Percentiles rank a stretch among this genome's conserved stretches.
These are phyloP conservation scores for Quercus aquifolioides DNA, from an alignment of 306 rosid species.

Conservation along the genomic window DNA sequence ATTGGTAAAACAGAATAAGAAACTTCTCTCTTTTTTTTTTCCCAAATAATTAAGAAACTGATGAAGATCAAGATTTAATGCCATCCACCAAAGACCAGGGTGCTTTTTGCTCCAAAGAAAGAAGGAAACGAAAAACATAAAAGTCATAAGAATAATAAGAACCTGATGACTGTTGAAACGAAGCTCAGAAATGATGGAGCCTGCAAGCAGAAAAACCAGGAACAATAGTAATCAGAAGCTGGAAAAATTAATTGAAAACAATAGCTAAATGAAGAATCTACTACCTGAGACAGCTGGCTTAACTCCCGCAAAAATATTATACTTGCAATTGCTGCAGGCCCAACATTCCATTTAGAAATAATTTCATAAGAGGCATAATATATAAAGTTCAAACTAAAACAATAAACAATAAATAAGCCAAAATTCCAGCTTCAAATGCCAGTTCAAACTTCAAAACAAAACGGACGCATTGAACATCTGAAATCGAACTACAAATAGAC, in stretches of 20 bases:
- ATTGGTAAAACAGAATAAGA: neutral
- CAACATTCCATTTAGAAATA: conserved; percentile 23
- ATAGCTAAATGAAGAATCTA: conserved; percentile 13
- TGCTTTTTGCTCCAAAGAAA: conserved; percentile 2
- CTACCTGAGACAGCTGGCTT: conserved; percentile 53
- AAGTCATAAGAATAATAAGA: conserved; percentile 16
- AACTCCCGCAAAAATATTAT: conserved; percentile 65
- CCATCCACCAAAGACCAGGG: neutral
- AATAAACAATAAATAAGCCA: neutral
- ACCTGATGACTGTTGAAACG: conserved; percentile 78
- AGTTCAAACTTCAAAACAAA: neutral
- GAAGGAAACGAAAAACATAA: conserved; percentile 10
- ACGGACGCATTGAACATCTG: neutral
- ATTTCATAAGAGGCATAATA: conserved; percentile 1
- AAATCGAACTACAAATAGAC: neutral
- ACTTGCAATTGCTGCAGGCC: conserved; percentile 65
- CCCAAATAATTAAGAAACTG: neutral
- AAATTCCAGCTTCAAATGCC: neutral
- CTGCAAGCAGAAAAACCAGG: conserved; percentile 45
- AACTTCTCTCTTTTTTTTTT: neutral
- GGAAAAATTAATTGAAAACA: conserved; percentile 13
- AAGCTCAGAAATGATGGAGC: conserved; percentile 40
- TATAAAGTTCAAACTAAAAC: neutral
- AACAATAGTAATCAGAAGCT: conserved; percentile 25
- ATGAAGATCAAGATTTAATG: neutral